These are phyloP conservation scores for Austroboletus niveus DNA, from an alignment of 1,284 basidiomycete species.

Conservation along the genomic window DNA sequence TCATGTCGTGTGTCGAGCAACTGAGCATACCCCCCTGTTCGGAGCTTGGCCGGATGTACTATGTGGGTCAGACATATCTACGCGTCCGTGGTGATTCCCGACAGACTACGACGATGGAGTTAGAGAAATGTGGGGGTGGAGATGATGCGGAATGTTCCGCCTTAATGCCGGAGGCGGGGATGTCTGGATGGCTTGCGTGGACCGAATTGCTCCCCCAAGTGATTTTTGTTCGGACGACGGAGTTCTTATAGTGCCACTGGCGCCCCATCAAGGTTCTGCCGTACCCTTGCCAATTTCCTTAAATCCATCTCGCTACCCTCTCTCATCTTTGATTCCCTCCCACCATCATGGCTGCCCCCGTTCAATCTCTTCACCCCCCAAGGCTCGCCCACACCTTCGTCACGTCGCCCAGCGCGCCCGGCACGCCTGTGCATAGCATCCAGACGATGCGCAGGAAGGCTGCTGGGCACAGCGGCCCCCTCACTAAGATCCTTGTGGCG, in stretches of 20 bases:
- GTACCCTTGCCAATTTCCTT: constrained; percentile 10
- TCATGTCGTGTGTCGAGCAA: neutral
- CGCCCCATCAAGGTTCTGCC: neutral
- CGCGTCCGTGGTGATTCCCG: neutral
- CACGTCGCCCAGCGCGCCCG: constrained; percentile 68
- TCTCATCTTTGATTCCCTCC: constrained; percentile 12
- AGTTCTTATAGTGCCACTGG: neutral
- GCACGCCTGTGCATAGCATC: constrained; percentile 85
- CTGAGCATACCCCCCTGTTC: neutral
- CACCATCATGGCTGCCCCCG: constrained; percentile 43
- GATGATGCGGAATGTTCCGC: constrained; percentile 23
- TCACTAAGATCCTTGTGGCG: constrained; percentile 93
- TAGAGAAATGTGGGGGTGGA: constrained; percentile 19
- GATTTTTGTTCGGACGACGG: constrained; percentile 4
- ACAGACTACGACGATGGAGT: constrained; percentile 8
- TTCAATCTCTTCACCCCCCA: constrained; percentile 60
- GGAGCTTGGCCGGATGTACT: neutral
- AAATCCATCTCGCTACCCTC: constrained; percentile 6
- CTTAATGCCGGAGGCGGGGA: constrained; percentile 20
- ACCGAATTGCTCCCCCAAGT: neutral
- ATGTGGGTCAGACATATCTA: neutral
- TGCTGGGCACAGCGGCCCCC: constrained; percentile 85
- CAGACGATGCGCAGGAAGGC: constrained; percentile 89
- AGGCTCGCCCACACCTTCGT: constrained; percentile 70
- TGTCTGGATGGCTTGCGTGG: neutral